Conservation (phyloP, 768 basidiomycete genomes). For the Lanmaoa rubissima region DNA sequence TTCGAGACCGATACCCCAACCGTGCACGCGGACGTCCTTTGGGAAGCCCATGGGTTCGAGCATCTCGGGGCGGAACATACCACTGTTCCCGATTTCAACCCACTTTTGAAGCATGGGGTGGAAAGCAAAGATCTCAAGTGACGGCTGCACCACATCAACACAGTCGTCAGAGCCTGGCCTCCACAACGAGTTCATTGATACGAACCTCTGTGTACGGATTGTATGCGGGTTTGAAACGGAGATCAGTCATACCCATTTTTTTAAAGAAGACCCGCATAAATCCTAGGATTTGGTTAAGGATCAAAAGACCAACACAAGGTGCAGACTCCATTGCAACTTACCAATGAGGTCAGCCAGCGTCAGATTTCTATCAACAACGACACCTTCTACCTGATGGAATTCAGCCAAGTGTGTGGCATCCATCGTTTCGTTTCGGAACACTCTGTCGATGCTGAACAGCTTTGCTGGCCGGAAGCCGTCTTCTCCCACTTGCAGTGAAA, state of each 20-base stretch:
- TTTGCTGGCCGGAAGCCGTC: conserved; percentile 91
- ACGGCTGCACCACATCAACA: conserved; percentile 55
- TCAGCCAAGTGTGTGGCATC: conserved; percentile 98
- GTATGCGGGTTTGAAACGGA: conserved; percentile 98
- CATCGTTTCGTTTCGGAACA: conserved; percentile 98
- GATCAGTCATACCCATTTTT: conserved; percentile 93
- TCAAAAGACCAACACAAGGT: not conserved
- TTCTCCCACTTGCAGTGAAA: conserved; percentile 27
- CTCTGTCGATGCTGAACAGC: conserved; percentile 95
- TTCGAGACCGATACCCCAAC: conserved; percentile 94
- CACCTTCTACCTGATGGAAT: conserved; percentile 99
- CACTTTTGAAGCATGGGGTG: conserved; percentile 90
- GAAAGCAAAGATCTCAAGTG: conserved; percentile 98
- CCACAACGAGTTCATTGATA: not conserved
- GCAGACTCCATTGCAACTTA: conserved; percentile 31
- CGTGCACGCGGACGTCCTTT: conserved; percentile 92
- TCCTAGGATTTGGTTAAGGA: conserved; percentile 43
- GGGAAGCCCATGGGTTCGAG: conserved; percentile 98
- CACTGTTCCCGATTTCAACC: conserved; percentile 99
- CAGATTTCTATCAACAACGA: conserved; percentile 90
- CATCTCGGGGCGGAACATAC: conserved; percentile 99
- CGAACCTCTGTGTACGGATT: conserved; percentile 94
- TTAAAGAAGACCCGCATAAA: conserved; percentile 99
- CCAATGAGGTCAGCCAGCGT: conserved; percentile 96
- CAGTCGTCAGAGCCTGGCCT: not conserved